Percentiles rank a stretch among this genome's conserved stretches.
Evolutionary conservation across 495 filamentous ascomycete genomes (phyloP).

Genomic region (Mytilinidion resinicola): DNA sequence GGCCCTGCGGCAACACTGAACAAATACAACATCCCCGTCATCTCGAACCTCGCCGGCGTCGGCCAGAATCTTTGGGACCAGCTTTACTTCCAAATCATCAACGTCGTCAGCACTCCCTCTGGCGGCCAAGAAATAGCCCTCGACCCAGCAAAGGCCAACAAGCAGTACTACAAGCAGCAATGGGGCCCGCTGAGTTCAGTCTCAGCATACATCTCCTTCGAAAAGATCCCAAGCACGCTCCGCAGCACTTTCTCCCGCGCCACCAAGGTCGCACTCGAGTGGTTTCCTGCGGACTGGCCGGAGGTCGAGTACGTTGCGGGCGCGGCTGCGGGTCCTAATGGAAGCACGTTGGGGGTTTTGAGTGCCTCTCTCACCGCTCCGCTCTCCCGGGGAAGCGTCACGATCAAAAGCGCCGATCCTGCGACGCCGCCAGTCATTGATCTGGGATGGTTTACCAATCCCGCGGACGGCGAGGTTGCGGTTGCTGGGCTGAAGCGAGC

Average conservation of each 20-base stretch:
- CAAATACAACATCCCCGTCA: conserved; percentile 43
- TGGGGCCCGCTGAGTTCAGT: conserved; percentile 1
- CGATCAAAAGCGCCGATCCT: conserved; percentile 40
- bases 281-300: conserved; percentile 52
- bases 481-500: conserved; percentile 50
- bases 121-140: neutral
- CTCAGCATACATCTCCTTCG: conserved; percentile 17
- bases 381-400: conserved; percentile 50
- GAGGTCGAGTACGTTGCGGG: conserved; percentile 47
- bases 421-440: conserved; percentile 48
- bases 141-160: neutral
- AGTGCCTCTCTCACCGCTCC: conserved; percentile 41
- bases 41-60: conserved; percentile 54
- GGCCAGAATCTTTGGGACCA: conserved; percentile 34
- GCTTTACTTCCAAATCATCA: conserved; percentile 11
- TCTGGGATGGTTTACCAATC: conserved; percentile 48
- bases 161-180: conserved; percentile 1
- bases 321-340: conserved; percentile 32
- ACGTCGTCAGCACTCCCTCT: conserved; percentile 15
- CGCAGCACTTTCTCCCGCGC: conserved; percentile 5
- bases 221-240: conserved; percentile 19
- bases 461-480: conserved; percentile 49
- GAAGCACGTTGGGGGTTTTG: conserved; percentile 43
- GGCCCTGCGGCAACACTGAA: conserved; percentile 47
- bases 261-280: conserved; percentile 33